Evolutionary conservation across 2,329 filamentous ascomycete genomes (phyloP).

Genomic region (Curvularia hawaiiensis): DNA sequence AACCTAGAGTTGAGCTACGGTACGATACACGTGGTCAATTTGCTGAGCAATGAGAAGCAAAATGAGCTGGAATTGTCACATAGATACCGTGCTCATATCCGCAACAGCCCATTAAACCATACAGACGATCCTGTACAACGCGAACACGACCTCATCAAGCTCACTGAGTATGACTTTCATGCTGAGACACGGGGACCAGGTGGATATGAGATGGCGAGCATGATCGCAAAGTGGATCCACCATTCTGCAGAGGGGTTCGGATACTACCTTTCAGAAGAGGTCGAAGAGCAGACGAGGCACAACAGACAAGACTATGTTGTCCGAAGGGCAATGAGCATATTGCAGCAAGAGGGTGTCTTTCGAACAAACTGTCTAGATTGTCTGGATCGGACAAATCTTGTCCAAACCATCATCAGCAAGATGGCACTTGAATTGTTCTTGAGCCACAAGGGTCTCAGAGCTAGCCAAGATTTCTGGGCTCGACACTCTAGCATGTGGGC

Average conservation of each 20-base stretch:
- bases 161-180: slow-evolving; percentile 95
- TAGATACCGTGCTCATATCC: slow-evolving; percentile 78
- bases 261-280: slow-evolving; percentile 85
- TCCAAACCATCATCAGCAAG: slow-evolving; percentile 93
- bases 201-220: slow-evolving; percentile 88
- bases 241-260: slow-evolving; percentile 84
- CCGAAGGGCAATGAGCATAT: slow-evolving; percentile 64
- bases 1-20: slow-evolving; percentile 86
- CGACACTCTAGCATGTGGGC: slow-evolving; percentile 94
- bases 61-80: slow-evolving; percentile 84
- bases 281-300: slow-evolving; percentile 57
- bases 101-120: slow-evolving; percentile 71
- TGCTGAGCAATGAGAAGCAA: slow-evolving; percentile 87
- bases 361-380: slow-evolving; percentile 96
- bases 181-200: slow-evolving; percentile 85
- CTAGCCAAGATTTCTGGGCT: slow-evolving; percentile 84
- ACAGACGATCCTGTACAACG: slow-evolving; percentile 58
- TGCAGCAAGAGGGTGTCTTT: slow-evolving; percentile 96
- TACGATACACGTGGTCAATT: slow-evolving; percentile 88
- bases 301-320: slow-evolving; percentile 50
- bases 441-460: slow-evolving; percentile 69
- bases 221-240: slow-evolving; percentile 79
- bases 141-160: slow-evolving; percentile 76
- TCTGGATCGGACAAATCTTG: slow-evolving; percentile 91
- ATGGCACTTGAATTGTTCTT: slow-evolving; percentile 91